Evolutionary conservation across 202 grass and related monocot species (phyloP).

Genomic region (Saccharum hybrid): DNA sequence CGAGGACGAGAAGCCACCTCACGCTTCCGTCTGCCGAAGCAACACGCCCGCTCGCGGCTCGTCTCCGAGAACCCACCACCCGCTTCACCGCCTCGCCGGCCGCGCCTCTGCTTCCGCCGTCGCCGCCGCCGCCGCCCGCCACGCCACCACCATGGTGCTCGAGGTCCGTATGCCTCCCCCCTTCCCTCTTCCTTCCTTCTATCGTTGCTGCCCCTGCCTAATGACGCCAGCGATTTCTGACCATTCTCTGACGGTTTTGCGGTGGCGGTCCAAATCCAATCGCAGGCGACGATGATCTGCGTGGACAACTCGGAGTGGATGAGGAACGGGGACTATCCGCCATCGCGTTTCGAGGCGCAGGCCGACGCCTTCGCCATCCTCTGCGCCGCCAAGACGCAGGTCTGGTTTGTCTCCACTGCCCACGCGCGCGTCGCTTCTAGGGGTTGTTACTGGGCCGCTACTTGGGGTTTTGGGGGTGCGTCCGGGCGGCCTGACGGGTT

Average conservation of each 20-base stretch:
- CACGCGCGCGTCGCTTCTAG: neutral
- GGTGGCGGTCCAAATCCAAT: neutral
- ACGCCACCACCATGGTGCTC: neutral
- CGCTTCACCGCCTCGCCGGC: neutral
- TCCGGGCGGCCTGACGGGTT: neutral
- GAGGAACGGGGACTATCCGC: slow-evolving; percentile 64
- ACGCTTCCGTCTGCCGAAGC: neutral
- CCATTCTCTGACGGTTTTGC: neutral
- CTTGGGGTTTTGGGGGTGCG: neutral
- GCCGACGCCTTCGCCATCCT: slow-evolving; percentile 49
- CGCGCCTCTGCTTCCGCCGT: no score
- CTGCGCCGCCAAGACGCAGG: slow-evolving; percentile 53
- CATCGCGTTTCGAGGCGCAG: slow-evolving; percentile 54
- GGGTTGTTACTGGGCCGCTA: neutral
- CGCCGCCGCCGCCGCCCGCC: no score
- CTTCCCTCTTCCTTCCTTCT: neutral
- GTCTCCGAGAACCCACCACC: neutral
- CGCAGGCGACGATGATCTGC: slow-evolving; percentile 69
- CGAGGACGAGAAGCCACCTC: neutral
- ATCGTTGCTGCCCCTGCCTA: neutral
- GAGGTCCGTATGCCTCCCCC: neutral
- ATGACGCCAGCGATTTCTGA: no score
- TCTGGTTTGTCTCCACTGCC: neutral
- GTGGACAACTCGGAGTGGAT: slow-evolving; percentile 76
- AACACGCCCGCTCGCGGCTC: neutral